phyloP scores from a whole-genome alignment of 768 basidiomycete genomes.

The Leucosporidium scottii region DNA sequence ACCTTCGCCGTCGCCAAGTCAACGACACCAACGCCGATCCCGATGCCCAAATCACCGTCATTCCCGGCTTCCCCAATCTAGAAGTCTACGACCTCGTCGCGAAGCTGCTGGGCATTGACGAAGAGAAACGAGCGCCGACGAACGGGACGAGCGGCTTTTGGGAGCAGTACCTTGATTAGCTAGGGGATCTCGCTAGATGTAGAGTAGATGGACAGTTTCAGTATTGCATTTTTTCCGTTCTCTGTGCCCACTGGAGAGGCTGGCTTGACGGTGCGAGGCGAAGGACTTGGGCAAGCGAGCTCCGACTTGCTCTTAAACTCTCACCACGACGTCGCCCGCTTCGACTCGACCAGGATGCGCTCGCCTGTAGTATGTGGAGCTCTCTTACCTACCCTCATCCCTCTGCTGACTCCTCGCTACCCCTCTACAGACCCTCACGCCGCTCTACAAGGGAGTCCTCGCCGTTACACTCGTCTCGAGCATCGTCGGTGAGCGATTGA shows the following conservation, averaged over 20 bases:
- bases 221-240: background rate
- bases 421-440: too few species aligned
- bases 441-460: too few species aligned
- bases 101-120: conserved; percentile 39
- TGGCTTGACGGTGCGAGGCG: too few species aligned
- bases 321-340: too few species aligned
- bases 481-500: too few species aligned
- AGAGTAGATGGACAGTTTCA: background rate
- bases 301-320: too few species aligned
- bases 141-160: conserved; percentile 80
- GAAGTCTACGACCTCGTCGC: conserved; percentile 58
- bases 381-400: too few species aligned
- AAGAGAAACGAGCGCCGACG: conserved; percentile 48
- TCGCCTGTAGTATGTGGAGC: too few species aligned
- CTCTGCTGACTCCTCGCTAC: too few species aligned
- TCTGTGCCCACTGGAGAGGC: background rate
- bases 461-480: too few species aligned
- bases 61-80: conserved; percentile 76
- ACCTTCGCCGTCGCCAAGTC: conserved; percentile 41
- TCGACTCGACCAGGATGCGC: too few species aligned
- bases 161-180: conserved; percentile 59
- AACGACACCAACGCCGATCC: conserved; percentile 57
- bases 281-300: too few species aligned
- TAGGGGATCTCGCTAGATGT: background rate
- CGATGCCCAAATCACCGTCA: conserved; percentile 44